A percentile compares a stretch with the other conserved stretches of the same genome.
Conservation (phyloP, 2,329 filamentous ascomycete genomes). For the Neofusicoccum cordaticola region DNA sequence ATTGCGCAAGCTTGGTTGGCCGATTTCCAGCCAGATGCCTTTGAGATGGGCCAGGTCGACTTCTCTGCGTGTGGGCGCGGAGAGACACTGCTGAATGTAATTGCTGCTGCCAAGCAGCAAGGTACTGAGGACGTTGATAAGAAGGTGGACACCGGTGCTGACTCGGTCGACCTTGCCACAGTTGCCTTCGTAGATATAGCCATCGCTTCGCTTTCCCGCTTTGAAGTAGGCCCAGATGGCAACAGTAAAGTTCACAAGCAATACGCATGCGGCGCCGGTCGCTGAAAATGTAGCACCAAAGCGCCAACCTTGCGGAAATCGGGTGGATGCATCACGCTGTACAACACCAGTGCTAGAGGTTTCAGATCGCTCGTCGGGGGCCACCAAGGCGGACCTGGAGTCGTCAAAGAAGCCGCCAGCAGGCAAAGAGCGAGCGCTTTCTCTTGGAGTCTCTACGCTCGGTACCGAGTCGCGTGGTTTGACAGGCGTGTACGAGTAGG, state of each 20-base stretch:
- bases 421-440: too few species aligned
- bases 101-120: neutral
- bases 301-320: neutral
- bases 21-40: constrained; percentile 44
- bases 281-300: neutral
- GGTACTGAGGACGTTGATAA: constrained; percentile 16
- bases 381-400: too few species aligned
- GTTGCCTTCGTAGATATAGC: neutral
- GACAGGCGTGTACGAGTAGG: too few species aligned
- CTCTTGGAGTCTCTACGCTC: too few species aligned
- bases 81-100: neutral
- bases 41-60: neutral
- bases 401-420: too few species aligned
- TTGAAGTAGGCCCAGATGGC: neutral
- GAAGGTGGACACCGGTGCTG: constrained; percentile 39
- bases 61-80: constrained; percentile 6
- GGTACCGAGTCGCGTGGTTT: too few species aligned
- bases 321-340: neutral
- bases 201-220: neutral
- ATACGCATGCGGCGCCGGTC: neutral
- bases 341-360: too few species aligned
- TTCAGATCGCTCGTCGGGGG: too few species aligned
- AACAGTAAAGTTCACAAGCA: neutral
- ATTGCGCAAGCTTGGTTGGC: constrained; percentile 44
- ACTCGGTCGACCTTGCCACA: neutral